Evolutionary conservation across 2,329 filamentous ascomycete genomes (phyloP).

Genomic region (Passalora sequoiae): DNA sequence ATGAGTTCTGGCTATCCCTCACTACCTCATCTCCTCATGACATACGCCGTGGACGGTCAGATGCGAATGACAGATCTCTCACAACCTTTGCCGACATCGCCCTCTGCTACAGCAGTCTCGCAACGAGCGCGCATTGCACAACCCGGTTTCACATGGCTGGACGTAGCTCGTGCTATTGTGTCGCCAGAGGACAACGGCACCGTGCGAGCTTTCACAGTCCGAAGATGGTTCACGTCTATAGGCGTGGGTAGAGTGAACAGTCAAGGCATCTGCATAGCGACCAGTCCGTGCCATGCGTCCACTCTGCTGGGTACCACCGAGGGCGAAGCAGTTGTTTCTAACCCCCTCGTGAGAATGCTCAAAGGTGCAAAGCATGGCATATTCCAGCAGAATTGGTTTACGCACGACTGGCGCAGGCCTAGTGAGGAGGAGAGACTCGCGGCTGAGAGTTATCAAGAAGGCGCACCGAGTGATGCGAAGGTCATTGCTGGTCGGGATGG

Average conservation of each 20-base stretch:
- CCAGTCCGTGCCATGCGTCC: slow-evolving; percentile 52
- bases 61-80: slow-evolving; percentile 52
- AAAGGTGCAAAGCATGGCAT: slow-evolving; percentile 45
- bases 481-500: slow-evolving; percentile 16
- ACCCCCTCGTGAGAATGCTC: slow-evolving; percentile 48
- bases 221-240: slow-evolving; percentile 48
- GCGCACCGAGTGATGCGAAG: not conserved
- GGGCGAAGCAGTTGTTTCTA: slow-evolving; percentile 49
- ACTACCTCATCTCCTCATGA: slow-evolving; percentile 48
- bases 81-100: slow-evolving; percentile 41
- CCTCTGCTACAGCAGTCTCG: slow-evolving; percentile 41
- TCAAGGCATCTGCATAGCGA: slow-evolving; percentile 40
- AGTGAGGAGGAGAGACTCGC: slow-evolving; percentile 16
- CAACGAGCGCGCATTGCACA: slow-evolving; percentile 49
- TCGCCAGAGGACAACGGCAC: slow-evolving; percentile 52
- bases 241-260: slow-evolving; percentile 35
- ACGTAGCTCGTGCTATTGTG: slow-evolving; percentile 51
- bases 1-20: slow-evolving; percentile 51
- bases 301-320: slow-evolving; percentile 49
- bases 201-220: slow-evolving; percentile 45
- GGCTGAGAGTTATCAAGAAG: not conserved
- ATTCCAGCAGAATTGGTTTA: slow-evolving; percentile 54
- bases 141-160: slow-evolving; percentile 50
- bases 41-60: slow-evolving; percentile 52
- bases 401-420: slow-evolving; percentile 50